Conservation (phyloP, 192 early-diverging fungal genomes). For the Physocladia obscura region DNA sequence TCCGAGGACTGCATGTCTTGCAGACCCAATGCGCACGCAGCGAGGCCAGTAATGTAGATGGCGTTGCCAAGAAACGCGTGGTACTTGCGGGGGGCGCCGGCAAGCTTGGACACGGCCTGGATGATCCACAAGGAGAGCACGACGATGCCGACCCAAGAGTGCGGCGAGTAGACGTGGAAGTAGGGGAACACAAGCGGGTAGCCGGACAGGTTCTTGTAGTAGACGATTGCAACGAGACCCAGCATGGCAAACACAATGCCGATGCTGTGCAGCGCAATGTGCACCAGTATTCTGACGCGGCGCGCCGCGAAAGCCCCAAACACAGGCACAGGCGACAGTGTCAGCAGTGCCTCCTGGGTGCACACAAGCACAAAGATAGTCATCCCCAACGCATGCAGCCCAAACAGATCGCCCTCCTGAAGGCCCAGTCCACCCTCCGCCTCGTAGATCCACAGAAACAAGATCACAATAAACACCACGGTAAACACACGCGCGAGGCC, state of each 20-base stretch:
- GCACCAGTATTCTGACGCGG: not conserved
- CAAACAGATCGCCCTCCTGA: not conserved
- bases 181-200: not conserved
- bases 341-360: not conserved
- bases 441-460: conserved; percentile 6
- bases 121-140: not conserved
- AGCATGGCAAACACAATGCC: not conserved
- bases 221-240: not conserved
- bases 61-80: conserved; percentile 1
- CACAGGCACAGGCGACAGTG: not conserved
- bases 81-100: not conserved
- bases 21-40: not conserved
- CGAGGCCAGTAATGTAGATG: not conserved
- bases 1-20: not conserved
- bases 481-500: not conserved
- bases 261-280: not conserved
- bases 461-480: not conserved
- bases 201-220: conserved; percentile 6
- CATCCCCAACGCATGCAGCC: not conserved
- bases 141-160: conserved; percentile 3
- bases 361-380: not conserved
- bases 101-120: not conserved
- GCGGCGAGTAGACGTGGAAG: conserved; percentile 7
- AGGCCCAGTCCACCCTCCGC: not conserved
- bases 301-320: not conserved